A percentile compares a stretch with the other conserved stretches of the same genome.
phyloP scores from a whole-genome alignment of 495 filamentous ascomycete species.

The Echria macrotheca region DNA sequence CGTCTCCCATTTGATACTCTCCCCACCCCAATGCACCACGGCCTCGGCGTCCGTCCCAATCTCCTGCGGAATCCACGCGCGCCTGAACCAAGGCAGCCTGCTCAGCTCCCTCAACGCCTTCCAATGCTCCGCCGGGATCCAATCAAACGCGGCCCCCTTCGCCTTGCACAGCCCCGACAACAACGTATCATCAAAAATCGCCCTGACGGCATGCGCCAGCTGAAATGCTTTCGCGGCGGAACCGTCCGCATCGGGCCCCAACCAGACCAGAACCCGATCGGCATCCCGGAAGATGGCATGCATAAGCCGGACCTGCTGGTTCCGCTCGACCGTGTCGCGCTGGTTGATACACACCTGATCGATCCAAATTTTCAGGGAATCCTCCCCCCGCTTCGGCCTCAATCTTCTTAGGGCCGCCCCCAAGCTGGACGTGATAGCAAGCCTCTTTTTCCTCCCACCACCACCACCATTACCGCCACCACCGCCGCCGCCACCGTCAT shows the following conservation, averaged over 20 bases:
- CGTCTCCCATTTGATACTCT: conserved; percentile 7
- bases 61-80: conserved; percentile 12
- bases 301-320: conserved; percentile 11
- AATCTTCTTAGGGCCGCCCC: conserved; percentile 3
- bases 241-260: conserved; percentile 7
- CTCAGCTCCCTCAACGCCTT: conserved; percentile 10
- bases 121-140: conserved; percentile 12
- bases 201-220: neutral
- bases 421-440: conserved; percentile 10
- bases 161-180: conserved; percentile 5
- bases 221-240: conserved; percentile 7
- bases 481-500: too few species aligned
- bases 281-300: conserved; percentile 9
- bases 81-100: conserved; percentile 12
- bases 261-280: conserved; percentile 8
- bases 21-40: conserved; percentile 6
- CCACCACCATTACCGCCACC: too few species aligned
- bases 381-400: conserved; percentile 1
- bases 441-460: conserved; percentile 5
- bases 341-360: conserved; percentile 14
- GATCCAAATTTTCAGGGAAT: conserved; percentile 8
- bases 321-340: conserved; percentile 8
- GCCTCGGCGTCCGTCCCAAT: conserved; percentile 11
- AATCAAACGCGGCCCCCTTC: conserved; percentile 3
- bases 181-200: conserved; percentile 7